Conservation (phyloP, 768 basidiomycete species). For the Amanita thiersii region DNA sequence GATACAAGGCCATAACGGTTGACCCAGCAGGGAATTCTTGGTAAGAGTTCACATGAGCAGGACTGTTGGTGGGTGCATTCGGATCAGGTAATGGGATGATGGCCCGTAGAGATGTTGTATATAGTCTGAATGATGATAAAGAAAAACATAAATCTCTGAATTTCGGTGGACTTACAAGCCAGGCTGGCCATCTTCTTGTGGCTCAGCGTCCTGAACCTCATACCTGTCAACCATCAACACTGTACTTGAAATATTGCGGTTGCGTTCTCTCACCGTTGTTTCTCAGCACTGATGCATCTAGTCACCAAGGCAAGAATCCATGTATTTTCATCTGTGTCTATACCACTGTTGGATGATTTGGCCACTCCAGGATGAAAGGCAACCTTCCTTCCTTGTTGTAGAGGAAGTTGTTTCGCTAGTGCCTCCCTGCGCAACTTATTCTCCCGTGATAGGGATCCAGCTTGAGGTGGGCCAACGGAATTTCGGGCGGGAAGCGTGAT, state of each 20-base stretch:
- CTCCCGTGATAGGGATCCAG: conserved; percentile 51
- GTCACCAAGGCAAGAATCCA: conserved; percentile 82
- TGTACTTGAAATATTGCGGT: neutral
- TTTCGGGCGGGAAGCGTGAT: conserved; percentile 49
- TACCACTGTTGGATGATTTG: conserved; percentile 32
- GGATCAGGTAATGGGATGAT: conserved; percentile 81
- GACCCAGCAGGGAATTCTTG: conserved; percentile 65
- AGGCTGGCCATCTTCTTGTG: conserved; percentile 72
- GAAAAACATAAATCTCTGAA: neutral
- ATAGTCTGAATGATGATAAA: conserved; percentile 33
- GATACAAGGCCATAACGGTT: conserved; percentile 82
- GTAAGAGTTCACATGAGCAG: conserved; percentile 61
- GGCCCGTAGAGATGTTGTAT: conserved; percentile 59
- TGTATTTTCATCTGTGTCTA: conserved; percentile 43
- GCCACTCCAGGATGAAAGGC: conserved; percentile 68
- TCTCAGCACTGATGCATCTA: conserved; percentile 62
- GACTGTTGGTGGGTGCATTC: conserved; percentile 42
- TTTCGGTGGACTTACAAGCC: conserved; percentile 34
- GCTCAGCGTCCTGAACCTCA: conserved; percentile 81
- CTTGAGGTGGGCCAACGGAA: conserved; percentile 49
- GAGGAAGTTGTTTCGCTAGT: conserved; percentile 51
- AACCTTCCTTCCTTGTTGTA: conserved; percentile 70
- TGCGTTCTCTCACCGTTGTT: conserved; percentile 43
- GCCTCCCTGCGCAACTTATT: conserved; percentile 61
- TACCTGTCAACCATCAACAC: conserved; percentile 39